Conservation (phyloP, 2,329 filamentous ascomycete species). For the Leptographium flavum region DNA sequence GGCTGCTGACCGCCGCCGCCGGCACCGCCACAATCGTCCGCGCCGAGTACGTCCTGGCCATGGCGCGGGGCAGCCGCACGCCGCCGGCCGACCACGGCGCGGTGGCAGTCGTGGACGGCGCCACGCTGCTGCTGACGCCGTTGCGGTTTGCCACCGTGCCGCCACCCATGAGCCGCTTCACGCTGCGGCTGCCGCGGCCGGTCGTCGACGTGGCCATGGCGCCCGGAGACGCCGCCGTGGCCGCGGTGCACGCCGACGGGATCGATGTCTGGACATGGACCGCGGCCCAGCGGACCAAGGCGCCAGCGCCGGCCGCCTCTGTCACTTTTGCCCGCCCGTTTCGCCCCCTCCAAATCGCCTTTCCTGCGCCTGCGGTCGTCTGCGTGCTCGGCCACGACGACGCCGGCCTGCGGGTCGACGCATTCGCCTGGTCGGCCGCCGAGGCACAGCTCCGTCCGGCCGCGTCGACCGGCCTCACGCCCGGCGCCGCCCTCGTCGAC, state of each 20-base stretch:
- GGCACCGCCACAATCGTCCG: slow-evolving; percentile 40
- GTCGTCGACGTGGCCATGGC: slow-evolving; percentile 49
- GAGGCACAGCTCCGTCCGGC: not conserved
- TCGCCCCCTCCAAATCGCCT: slow-evolving; percentile 20
- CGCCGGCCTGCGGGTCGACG: not conserved
- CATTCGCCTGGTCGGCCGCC: not conserved
- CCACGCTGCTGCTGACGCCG: slow-evolving; percentile 67
- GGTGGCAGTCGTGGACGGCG: slow-evolving; percentile 75
- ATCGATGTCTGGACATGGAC: slow-evolving; percentile 58
- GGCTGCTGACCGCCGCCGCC: slow-evolving; percentile 41
- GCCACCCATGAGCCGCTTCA: slow-evolving; percentile 80
- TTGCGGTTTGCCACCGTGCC: slow-evolving; percentile 74
- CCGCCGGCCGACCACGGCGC: slow-evolving; percentile 65
- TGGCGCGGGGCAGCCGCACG: slow-evolving; percentile 52
- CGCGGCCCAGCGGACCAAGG: slow-evolving; percentile 40
- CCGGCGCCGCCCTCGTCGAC: slow-evolving; percentile 17
- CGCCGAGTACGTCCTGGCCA: slow-evolving; percentile 53
- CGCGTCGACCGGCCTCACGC: not conserved
- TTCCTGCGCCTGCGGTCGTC: not conserved
- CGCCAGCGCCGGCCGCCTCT: slow-evolving; percentile 23
- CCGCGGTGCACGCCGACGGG: slow-evolving; percentile 52
- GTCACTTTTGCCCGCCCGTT: slow-evolving; percentile 14
- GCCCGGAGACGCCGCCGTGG: slow-evolving; percentile 48
- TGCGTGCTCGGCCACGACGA: slow-evolving; percentile 20
- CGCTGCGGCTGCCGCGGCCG: slow-evolving; percentile 52